A percentile compares a stretch with the other conserved stretches of the same genome.
These are phyloP conservation scores for Podospora sp. DNA, from an alignment of 495 filamentous ascomycete genomes.

Conservation along the genomic window DNA sequence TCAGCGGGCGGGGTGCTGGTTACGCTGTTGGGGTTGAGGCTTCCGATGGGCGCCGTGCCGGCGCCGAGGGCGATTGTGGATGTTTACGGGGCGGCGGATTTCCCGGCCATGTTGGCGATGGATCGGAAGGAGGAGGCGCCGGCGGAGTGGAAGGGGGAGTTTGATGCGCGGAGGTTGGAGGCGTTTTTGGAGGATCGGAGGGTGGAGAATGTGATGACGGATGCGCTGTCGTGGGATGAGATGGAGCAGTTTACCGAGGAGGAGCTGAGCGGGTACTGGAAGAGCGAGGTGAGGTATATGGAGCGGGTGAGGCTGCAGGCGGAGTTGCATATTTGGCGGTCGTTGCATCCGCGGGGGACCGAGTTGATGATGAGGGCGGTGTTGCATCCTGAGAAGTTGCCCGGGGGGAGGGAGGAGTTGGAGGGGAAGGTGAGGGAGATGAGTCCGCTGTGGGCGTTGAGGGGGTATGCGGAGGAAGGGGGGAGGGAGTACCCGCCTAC, in stretches of 20 bases:
- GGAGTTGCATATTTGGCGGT: constrained; percentile 31
- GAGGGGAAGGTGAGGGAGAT: constrained; percentile 18
- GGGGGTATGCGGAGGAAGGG: constrained; percentile 8
- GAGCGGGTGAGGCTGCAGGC: constrained; percentile 29
- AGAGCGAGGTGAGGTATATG: constrained; percentile 26
- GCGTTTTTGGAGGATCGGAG: constrained; percentile 27
- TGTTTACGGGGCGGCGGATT: constrained; percentile 32
- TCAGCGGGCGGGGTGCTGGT: constrained; percentile 34
- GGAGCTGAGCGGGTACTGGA: constrained; percentile 27
- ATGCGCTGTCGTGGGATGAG: constrained; percentile 31
- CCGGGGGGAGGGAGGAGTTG: neutral
- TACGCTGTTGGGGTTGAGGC: constrained; percentile 27
- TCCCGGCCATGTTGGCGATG: constrained; percentile 17
- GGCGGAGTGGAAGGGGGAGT: constrained; percentile 27
- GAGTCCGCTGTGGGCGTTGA: constrained; percentile 25
- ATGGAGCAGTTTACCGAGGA: constrained; percentile 20
- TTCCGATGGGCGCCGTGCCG: constrained; percentile 12
- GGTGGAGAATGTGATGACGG: constrained; percentile 25
- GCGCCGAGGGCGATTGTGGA: constrained; percentile 30
- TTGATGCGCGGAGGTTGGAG: constrained; percentile 25
- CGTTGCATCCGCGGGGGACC: neutral
- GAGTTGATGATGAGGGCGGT: constrained; percentile 25
- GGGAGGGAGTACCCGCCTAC: constrained; percentile 33
- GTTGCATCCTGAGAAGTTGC: constrained; percentile 34
- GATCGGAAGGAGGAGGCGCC: neutral